Conservation (phyloP, 1,139 yeast genomes). For the Magnusiomyces paraingens region DNA sequence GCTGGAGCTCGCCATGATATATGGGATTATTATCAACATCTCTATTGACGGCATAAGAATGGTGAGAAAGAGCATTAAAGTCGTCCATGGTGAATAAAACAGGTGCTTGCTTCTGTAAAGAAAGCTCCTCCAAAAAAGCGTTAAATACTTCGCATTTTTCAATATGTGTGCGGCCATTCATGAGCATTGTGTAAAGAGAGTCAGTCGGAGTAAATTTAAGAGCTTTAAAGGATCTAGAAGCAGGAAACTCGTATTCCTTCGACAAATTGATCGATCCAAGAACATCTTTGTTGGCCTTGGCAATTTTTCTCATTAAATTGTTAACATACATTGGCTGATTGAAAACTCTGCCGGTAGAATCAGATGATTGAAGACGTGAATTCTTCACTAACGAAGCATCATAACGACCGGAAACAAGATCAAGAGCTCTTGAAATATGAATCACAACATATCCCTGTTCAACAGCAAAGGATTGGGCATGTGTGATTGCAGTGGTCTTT, state of each 20-base stretch:
- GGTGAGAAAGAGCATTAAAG: constrained; percentile 56
- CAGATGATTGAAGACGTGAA: neutral
- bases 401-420: constrained; percentile 61
- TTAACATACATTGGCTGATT: constrained; percentile 79
- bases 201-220: constrained; percentile 38
- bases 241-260: constrained; percentile 16
- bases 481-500: constrained; percentile 67
- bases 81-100: constrained; percentile 71
- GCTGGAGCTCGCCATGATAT: constrained; percentile 57
- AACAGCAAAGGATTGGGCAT: constrained; percentile 57
- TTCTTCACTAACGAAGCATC: constrained; percentile 54
- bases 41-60: constrained; percentile 55
- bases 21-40: constrained; percentile 52
- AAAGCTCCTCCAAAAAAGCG: constrained; percentile 50
- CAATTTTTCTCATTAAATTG: constrained; percentile 51
- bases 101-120: constrained; percentile 44
- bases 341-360: constrained; percentile 39
- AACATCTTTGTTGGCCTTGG: constrained; percentile 48
- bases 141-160: constrained; percentile 42
- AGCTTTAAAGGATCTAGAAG: constrained; percentile 12
- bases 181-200: constrained; percentile 41
- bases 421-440: constrained; percentile 59
- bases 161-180: constrained; percentile 32
- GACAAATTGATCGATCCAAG: constrained; percentile 41
- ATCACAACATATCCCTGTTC: constrained; percentile 49